Evolutionary conservation across 208 protist species (phyloP).

Genomic region (Phytomonas francai): DNA sequence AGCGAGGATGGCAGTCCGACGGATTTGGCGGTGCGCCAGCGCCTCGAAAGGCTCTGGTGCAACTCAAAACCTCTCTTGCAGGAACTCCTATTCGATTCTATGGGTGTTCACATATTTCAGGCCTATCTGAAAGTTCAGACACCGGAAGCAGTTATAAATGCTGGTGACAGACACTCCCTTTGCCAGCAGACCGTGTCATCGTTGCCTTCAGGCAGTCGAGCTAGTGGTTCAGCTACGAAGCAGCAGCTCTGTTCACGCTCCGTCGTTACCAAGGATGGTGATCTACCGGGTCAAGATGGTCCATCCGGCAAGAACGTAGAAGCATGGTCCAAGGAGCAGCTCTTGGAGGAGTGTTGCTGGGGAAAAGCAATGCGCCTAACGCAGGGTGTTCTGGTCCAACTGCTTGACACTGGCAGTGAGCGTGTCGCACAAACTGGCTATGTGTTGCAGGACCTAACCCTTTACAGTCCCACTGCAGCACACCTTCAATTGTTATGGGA

Average conservation of each 20-base stretch:
- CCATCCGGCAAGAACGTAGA: neutral
- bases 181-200: neutral
- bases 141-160: slow-evolving; percentile 29
- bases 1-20: slow-evolving; percentile 33
- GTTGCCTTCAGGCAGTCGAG: neutral
- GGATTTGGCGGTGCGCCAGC: slow-evolving; percentile 40
- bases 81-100: slow-evolving; percentile 45
- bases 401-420: slow-evolving; percentile 43
- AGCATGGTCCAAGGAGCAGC: neutral
- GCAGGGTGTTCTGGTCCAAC: slow-evolving; percentile 28
- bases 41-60: slow-evolving; percentile 38
- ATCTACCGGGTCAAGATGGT: slow-evolving; percentile 7
- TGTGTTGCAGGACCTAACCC: slow-evolving; percentile 74
- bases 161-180: slow-evolving; percentile 24
- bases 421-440: slow-evolving; percentile 34
- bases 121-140: slow-evolving; percentile 63
- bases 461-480: slow-evolving; percentile 57
- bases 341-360: slow-evolving; percentile 44
- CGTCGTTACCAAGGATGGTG: slow-evolving; percentile 2
- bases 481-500: slow-evolving; percentile 69
- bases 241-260: neutral
- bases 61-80: slow-evolving; percentile 43
- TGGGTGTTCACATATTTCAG: slow-evolving; percentile 81
- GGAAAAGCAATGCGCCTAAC: slow-evolving; percentile 42
- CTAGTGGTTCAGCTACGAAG: neutral